Conservation (phyloP, 345 rosid genomes). For the Eucalyptus regnans region DNA sequence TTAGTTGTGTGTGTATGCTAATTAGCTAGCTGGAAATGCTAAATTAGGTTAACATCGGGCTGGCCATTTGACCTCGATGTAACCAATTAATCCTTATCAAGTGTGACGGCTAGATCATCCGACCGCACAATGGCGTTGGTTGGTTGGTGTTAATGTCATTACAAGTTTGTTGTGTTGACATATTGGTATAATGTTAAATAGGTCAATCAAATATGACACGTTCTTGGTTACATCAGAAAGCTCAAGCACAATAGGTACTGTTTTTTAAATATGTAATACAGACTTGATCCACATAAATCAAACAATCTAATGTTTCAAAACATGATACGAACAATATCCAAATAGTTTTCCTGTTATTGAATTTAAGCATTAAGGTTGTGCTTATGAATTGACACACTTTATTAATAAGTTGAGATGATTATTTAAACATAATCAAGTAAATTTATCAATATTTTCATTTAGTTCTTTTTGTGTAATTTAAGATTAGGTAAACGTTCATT, state of each 20-base stretch:
- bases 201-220: neutral
- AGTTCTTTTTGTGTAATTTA: neutral
- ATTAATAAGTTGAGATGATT: neutral
- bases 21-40: neutral
- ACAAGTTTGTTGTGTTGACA: neutral
- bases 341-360: neutral
- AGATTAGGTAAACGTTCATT: neutral
- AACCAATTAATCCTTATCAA: neutral
- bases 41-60: neutral
- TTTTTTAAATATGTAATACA: neutral
- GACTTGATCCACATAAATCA: neutral
- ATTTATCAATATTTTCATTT: neutral
- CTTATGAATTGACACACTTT: neutral
- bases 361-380: neutral
- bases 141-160: neutral
- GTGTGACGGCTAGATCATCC: neutral
- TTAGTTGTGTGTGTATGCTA: neutral
- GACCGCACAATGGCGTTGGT: neutral
- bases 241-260: neutral
- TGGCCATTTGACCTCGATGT: neutral
- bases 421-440: neutral
- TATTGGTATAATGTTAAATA: neutral
- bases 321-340: neutral
- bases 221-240: neutral
- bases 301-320: neutral